Conservation (phyloP, 2,329 filamentous ascomycete genomes). For the Aspergillus eucalypticola region DNA sequence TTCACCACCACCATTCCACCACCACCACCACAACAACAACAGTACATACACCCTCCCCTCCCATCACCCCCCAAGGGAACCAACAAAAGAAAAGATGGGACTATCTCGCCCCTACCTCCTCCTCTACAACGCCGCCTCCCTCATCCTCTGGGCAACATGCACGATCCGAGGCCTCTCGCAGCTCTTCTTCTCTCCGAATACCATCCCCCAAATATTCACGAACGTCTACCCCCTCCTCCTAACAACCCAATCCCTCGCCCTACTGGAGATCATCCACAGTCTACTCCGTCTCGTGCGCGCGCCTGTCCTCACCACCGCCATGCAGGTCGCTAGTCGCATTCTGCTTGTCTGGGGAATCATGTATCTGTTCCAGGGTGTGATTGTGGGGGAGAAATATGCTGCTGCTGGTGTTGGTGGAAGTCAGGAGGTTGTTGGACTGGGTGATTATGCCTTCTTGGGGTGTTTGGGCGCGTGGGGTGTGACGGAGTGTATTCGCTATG, state of each 20-base stretch:
- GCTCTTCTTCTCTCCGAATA: conserved; percentile 47
- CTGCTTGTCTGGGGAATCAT: conserved; percentile 87
- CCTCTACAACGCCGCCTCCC: conserved; percentile 78
- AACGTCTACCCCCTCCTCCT: conserved; percentile 46
- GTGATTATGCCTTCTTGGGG: conserved; percentile 47
- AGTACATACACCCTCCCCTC: neutral
- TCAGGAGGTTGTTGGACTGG: conserved; percentile 53
- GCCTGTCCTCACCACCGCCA: conserved; percentile 77
- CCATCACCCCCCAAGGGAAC: neutral
- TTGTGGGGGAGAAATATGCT: neutral
- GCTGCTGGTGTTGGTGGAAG: no score
- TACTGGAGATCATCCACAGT: conserved; percentile 81
- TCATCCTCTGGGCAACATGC: conserved; percentile 75
- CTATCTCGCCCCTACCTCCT: conserved; percentile 70
- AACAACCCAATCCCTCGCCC: conserved; percentile 79
- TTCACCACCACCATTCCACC: neutral
- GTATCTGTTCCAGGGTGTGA: conserved; percentile 67
- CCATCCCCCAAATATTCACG: conserved; percentile 49
- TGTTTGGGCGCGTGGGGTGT: conserved; percentile 78
- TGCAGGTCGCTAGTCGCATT: conserved; percentile 87
- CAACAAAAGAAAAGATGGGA: conserved; percentile 27
- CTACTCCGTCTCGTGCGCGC: conserved; percentile 79
- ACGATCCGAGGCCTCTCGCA: conserved; percentile 65
- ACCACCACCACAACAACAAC: neutral
- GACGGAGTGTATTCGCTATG: conserved; percentile 92